Evolutionary conservation across 345 rosid genomes (phyloP).

Genomic region (Pelargonium nanum): DNA sequence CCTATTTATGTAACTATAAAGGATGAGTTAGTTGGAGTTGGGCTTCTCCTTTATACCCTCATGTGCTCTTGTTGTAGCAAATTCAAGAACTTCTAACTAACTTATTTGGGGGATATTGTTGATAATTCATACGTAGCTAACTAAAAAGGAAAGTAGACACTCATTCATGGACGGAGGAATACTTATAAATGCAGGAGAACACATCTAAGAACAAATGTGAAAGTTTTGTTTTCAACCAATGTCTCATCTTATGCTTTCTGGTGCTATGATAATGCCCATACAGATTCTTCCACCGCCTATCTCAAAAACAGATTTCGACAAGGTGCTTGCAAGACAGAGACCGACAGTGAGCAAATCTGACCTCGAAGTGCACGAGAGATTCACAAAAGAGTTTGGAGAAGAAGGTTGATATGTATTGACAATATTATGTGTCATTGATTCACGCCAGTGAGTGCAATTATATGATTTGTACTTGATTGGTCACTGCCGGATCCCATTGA

Average conservation of each 20-base stretch:
- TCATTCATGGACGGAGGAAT: too few relatives aligned
- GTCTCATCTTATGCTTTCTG: too few relatives aligned
- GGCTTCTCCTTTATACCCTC: too few relatives aligned
- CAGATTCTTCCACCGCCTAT: slow-evolving; percentile 95
- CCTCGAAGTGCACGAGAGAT: slow-evolving; percentile 87
- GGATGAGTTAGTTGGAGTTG: too few relatives aligned
- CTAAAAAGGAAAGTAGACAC: too few relatives aligned
- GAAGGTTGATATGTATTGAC: slow-evolving; percentile 55
- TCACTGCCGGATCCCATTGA: slow-evolving; percentile 20
- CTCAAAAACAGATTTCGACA: slow-evolving; percentile 69
- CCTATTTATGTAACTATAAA: too few relatives aligned
- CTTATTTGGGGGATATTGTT: too few relatives aligned
- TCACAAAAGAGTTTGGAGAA: slow-evolving; percentile 95
- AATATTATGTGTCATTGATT: slow-evolving; percentile 5
- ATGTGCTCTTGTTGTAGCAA: too few relatives aligned
- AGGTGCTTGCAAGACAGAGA: slow-evolving; percentile 87
- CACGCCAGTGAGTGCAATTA: slow-evolving; percentile 3
- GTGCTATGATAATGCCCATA: neutral
- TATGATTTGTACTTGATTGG: slow-evolving; percentile 31
- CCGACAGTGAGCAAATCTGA: slow-evolving; percentile 90
- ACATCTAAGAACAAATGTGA: neutral
- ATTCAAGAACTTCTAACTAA: too few relatives aligned
- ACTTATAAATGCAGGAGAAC: too few relatives aligned
- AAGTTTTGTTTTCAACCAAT: neutral
- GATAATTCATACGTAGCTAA: too few relatives aligned